These are phyloP conservation scores for Boehmeria nivea DNA, from an alignment of 306 rosid genomes.

Conservation along the genomic window DNA sequence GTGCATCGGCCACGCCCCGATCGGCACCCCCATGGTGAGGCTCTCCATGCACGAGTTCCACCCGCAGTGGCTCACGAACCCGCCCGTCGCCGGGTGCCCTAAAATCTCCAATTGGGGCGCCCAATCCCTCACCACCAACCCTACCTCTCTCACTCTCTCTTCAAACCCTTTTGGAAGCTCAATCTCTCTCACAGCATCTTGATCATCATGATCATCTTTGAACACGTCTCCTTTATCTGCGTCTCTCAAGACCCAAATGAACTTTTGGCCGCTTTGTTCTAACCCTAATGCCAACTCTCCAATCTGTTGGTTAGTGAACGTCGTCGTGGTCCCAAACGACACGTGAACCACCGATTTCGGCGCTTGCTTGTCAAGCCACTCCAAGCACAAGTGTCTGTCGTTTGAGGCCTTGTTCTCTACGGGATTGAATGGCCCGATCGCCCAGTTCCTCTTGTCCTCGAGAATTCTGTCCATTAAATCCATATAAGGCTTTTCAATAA, in stretches of 20 bases:
- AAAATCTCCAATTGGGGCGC: constrained; percentile 65
- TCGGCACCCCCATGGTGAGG: constrained; percentile 57
- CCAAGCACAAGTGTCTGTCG: constrained; percentile 25
- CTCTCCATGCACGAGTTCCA: constrained; percentile 86
- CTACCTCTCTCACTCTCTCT: constrained; percentile 29
- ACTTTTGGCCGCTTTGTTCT: constrained; percentile 46
- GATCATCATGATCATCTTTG: too few species aligned
- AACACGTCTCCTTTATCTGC: constrained; percentile 55
- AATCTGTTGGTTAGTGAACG: constrained; percentile 47
- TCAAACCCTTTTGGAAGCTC: constrained; percentile 54
- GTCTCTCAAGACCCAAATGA: constrained; percentile 66
- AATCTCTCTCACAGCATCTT: not conserved
- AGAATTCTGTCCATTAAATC: constrained; percentile 29
- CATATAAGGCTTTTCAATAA: constrained; percentile 40
- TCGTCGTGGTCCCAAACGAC: constrained; percentile 66
- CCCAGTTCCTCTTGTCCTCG: constrained; percentile 42
- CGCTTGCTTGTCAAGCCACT: constrained; percentile 44
- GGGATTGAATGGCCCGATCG: constrained; percentile 62
- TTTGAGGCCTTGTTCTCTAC: constrained; percentile 1
- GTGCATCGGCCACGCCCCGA: constrained; percentile 77
- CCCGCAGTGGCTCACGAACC: constrained; percentile 72
- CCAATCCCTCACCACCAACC: constrained; percentile 57
- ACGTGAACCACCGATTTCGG: constrained; percentile 46
- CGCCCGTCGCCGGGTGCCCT: constrained; percentile 43
- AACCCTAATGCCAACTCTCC: constrained; percentile 57